Evolutionary conservation across 352 stramenopile genomes (phyloP), one percentile per base, ranked within the genome.

Genomic region (Phytophthora kernoviae): DNA sequence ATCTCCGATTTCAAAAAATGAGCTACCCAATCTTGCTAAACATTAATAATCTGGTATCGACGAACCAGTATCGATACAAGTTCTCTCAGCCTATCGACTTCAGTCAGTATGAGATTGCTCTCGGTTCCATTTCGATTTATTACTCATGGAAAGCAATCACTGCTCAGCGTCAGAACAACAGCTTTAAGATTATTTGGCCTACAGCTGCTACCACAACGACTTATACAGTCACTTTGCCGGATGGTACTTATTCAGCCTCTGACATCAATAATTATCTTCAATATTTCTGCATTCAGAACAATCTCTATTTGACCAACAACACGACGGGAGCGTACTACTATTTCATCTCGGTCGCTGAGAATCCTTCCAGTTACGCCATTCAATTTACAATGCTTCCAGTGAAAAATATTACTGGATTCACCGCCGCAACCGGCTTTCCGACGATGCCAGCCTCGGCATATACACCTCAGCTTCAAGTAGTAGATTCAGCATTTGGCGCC

Each of bases 101-200:
- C 12, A 26, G 12, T 17, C 27, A 51, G 17, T 41, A 40, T 18
- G 44, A 51, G 40, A n/a, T 39, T 11, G 44, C 44, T 1, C 26
- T 51, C 2, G 44, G 44, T 17, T 40, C 24, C 10, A 41, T 51
- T 15, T 39, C 22, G 2, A 51, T 51, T 15, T 51, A 41, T 27
- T 51, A 51, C n/a, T 26, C 14, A 14, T 51, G 44, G 44, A 51
- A 27, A 21, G 44, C 44, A 5, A 51, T 51, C 15, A 51, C 44
- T 17, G 24, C 44, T 17, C 15, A 24, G 17, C 27, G 44, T 11
- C 3, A 9, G 5, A 59, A 59, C 36, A 57, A 48, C 15, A 40
- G 1, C 1, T 61, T 69, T 36, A 60, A 64, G 15, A 57, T 69
- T 20, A 20, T 34, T n/a, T n/a, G n/a, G n/a, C n/a, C n/a, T n/a